phyloP scores from a whole-genome alignment of 2,329 filamentous ascomycete species.

The Phoma sp. region DNA sequence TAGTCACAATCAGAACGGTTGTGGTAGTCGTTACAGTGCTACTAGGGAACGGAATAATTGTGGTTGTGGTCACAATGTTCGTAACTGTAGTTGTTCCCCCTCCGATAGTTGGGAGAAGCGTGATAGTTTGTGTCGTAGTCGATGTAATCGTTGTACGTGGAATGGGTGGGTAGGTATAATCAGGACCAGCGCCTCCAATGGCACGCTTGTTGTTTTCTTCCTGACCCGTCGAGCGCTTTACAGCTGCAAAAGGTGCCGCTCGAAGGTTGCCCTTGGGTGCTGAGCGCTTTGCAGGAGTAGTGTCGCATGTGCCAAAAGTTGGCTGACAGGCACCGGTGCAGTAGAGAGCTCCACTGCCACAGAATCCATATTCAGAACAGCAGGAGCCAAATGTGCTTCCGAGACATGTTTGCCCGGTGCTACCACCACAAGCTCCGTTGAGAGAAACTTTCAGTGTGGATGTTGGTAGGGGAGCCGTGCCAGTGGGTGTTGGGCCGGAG shows the following conservation, averaged over 20 bases:
- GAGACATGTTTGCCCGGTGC: slow-evolving; percentile 13
- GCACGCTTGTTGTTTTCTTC: slow-evolving; percentile 8
- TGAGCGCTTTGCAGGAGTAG: slow-evolving; percentile 33
- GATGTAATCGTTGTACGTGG: slow-evolving; percentile 19
- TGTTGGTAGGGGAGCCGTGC: slow-evolving; percentile 20
- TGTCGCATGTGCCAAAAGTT: slow-evolving; percentile 50
- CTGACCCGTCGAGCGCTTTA: slow-evolving; percentile 4
- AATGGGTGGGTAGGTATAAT: slow-evolving; percentile 26
- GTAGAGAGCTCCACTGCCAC: slow-evolving; percentile 1
- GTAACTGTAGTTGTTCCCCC: slow-evolving; percentile 1
- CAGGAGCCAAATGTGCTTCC: slow-evolving; percentile 13
- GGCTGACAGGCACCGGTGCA: slow-evolving; percentile 10
- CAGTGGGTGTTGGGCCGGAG: slow-evolving; percentile 9
- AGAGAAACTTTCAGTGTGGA: slow-evolving; percentile 14
- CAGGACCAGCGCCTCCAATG: slow-evolving; percentile 22
- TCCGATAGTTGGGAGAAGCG: background rate
- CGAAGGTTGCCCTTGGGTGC: slow-evolving; percentile 20
- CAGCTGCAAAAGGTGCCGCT: slow-evolving; percentile 15
- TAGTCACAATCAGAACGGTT: background rate
- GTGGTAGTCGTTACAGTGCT: slow-evolving; percentile 7
- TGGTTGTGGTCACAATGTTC: slow-evolving; percentile 9
- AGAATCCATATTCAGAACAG: slow-evolving; percentile 14
- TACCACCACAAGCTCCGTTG: slow-evolving; percentile 16
- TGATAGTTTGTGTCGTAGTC: slow-evolving; percentile 7
- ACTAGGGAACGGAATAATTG: background rate